Conservation (phyloP, 345 rosid species). For the Nasturtium officinale region DNA sequence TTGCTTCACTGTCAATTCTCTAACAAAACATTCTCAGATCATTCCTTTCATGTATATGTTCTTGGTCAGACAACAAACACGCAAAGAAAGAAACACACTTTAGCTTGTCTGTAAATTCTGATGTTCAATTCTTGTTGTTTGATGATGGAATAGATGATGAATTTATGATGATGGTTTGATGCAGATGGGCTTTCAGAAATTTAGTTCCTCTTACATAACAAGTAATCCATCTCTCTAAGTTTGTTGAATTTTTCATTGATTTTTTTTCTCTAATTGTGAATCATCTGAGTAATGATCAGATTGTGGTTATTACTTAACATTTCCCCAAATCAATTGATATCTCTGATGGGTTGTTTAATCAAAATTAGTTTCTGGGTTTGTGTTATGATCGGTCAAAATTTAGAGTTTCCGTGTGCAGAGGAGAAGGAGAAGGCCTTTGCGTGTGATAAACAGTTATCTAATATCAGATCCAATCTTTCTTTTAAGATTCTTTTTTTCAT, state of each 20-base stretch:
- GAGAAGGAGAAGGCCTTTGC: conserved; percentile 44
- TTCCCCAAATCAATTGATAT: neutral
- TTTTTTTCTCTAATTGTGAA: neutral
- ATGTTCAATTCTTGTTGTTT: conserved; percentile 20
- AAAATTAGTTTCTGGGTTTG: conserved; percentile 33
- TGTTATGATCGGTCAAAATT: conserved; percentile 35
- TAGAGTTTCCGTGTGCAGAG: conserved; percentile 40
- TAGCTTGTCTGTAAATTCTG: conserved; percentile 44
- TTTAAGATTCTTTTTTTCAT: neutral
- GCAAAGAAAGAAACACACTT: conserved; percentile 31
- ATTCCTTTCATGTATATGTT: conserved; percentile 28
- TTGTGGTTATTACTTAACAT: neutral
- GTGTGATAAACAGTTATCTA: conserved; percentile 36
- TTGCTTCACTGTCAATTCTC: conserved; percentile 39
- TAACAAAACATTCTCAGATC: conserved; percentile 31
- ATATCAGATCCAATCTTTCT: conserved; percentile 38
- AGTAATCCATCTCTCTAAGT: conserved; percentile 41
- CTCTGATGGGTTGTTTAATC: conserved; percentile 23
- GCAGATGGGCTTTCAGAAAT: conserved; percentile 57
- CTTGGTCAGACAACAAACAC: conserved; percentile 43
- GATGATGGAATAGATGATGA: conserved; percentile 25
- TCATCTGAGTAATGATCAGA: conserved; percentile 47
- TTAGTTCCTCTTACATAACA: conserved; percentile 39
- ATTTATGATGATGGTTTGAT: conserved; percentile 49
- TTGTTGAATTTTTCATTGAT: conserved; percentile 1